phyloP scores from a whole-genome alignment of 306 rosid species.

The Chamaecrista fasciculata region DNA sequence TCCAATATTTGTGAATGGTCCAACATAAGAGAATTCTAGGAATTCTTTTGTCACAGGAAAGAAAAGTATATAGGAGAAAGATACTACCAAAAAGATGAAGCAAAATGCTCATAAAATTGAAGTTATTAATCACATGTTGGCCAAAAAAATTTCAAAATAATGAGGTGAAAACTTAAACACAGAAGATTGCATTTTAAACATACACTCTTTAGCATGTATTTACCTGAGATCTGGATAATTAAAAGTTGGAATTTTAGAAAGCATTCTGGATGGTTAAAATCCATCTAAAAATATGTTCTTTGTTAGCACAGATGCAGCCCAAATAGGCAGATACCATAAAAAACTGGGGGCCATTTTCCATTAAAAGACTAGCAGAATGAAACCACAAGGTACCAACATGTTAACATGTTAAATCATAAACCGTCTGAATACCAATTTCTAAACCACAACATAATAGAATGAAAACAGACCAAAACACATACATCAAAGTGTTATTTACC shows the following conservation, averaged over 20 bases:
- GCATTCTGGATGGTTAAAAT: not conserved
- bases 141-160: constrained; percentile 12
- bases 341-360: too few species aligned
- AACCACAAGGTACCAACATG: too few species aligned
- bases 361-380: too few species aligned
- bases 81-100: not conserved
- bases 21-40: not conserved
- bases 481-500: too few species aligned
- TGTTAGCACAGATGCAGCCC: not conserved
- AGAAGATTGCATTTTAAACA: not conserved
- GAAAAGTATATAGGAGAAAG: not conserved
- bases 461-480: too few species aligned
- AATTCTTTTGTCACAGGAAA: not conserved
- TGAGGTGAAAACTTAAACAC: constrained; percentile 15
- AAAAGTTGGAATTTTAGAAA: not conserved
- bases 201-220: not conserved
- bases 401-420: too few species aligned
- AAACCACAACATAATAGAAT: too few species aligned
- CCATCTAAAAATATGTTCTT: not conserved
- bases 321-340: not conserved
- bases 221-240: not conserved
- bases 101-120: not conserved
- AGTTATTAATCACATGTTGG: constrained; percentile 4
- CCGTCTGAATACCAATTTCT: too few species aligned
- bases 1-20: constrained; percentile 7